Evolutionary conservation across 768 basidiomycete genomes (phyloP).

Genomic region (Zangia roseola): DNA sequence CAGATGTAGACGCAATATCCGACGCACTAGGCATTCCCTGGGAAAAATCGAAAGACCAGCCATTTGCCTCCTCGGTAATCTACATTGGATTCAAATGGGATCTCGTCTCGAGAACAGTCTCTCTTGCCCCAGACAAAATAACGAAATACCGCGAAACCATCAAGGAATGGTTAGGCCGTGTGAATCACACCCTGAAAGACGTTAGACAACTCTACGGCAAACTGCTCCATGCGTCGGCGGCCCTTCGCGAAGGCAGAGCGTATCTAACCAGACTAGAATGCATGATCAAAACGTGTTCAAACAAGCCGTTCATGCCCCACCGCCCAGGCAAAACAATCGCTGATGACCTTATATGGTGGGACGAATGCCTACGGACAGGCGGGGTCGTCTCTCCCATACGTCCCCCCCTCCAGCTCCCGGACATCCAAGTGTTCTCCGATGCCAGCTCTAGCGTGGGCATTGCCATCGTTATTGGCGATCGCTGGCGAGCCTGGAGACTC

Average conservation of each 20-base stretch:
- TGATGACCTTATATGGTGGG: not conserved
- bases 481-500: slow-evolving; percentile 2
- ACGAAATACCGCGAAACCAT: slow-evolving; percentile 11
- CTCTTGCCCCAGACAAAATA: slow-evolving; percentile 19
- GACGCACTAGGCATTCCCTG: not conserved
- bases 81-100: slow-evolving; percentile 38
- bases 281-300: slow-evolving; percentile 29
- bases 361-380: not conserved
- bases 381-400: no score
- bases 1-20: not conserved
- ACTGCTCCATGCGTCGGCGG: slow-evolving; percentile 5
- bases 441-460: slow-evolving; percentile 5
- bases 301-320: slow-evolving; percentile 34
- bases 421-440: slow-evolving; percentile 6
- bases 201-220: slow-evolving; percentile 8
- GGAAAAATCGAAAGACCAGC: slow-evolving; percentile 12
- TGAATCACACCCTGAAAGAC: not conserved
- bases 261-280: slow-evolving; percentile 41
- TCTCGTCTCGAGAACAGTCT: slow-evolving; percentile 16
- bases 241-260: slow-evolving; percentile 33
- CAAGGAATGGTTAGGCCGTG: not conserved
- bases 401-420: not conserved
- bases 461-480: not conserved
- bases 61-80: not conserved
- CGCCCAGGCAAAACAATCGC: not conserved